These are phyloP conservation scores for Leishmania amazonensis DNA, from an alignment of 208 protist species.

Conservation along the genomic window DNA sequence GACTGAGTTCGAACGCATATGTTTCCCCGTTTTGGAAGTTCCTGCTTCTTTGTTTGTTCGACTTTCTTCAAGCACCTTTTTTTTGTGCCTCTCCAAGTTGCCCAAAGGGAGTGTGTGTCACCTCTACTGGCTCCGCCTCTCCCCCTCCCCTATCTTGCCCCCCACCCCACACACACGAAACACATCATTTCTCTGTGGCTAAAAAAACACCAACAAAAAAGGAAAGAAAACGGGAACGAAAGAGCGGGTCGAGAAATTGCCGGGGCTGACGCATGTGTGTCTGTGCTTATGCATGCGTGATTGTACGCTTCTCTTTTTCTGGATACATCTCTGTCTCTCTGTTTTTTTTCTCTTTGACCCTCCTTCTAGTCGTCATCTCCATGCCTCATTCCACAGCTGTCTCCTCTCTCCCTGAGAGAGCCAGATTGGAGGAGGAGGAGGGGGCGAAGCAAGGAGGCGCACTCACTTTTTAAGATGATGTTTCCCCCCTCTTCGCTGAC, in stretches of 20 bases:
- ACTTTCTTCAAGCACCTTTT: background rate
- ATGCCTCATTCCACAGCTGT: background rate
- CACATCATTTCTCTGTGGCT: background rate
- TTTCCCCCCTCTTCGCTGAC: background rate
- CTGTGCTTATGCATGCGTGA: background rate
- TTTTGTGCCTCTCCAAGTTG: background rate
- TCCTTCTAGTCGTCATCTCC: background rate
- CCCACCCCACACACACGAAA: background rate
- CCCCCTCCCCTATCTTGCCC: background rate
- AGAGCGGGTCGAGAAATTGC: background rate
- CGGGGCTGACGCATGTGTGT: background rate
- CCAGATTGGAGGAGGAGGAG: background rate
- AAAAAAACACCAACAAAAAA: too few relatives aligned
- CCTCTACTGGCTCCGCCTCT: background rate
- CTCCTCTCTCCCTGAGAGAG: background rate
- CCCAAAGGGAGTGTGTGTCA: background rate
- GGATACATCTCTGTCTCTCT: background rate
- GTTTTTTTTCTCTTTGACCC: background rate
- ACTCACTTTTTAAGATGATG: background rate
- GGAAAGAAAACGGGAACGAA: background rate
- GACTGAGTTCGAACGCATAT: background rate
- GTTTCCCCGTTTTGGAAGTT: background rate
- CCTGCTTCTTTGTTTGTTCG: background rate
- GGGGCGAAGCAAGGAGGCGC: background rate
- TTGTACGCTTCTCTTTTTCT: background rate